These are phyloP conservation scores for Exutisphaerella laricina DNA, from an alignment of 2,329 filamentous ascomycete genomes.

Conservation along the genomic window DNA sequence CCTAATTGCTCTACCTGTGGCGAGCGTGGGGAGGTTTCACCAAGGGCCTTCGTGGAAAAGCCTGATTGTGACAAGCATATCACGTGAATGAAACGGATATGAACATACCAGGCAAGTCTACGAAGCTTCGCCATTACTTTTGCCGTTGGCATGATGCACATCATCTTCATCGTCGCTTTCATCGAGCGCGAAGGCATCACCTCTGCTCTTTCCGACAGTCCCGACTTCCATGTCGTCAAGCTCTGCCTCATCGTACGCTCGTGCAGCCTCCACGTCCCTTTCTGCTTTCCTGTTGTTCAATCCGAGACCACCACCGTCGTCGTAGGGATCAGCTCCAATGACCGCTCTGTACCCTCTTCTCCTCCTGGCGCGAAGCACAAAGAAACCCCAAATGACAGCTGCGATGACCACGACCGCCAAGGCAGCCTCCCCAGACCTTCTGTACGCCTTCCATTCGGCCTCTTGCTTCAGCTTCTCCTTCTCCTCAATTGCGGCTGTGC, in stretches of 20 bases:
- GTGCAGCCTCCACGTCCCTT: slow-evolving; percentile 53
- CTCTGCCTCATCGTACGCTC: slow-evolving; percentile 57
- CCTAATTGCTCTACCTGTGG: no score
- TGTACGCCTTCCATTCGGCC: slow-evolving; percentile 84
- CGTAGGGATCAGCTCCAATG: slow-evolving; percentile 32
- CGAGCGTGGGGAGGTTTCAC: no score
- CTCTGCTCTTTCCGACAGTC: slow-evolving; percentile 3
- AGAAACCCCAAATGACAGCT: slow-evolving; percentile 68
- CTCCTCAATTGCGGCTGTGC: slow-evolving; percentile 59
- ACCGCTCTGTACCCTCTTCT: slow-evolving; percentile 44
- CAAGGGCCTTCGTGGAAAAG: no score
- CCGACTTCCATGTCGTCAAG: slow-evolving; percentile 43
- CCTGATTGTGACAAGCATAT: no score
- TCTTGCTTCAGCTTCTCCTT: slow-evolving; percentile 70
- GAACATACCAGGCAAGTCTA: no score
- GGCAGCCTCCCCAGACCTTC: slow-evolving; percentile 78
- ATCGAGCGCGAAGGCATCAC: slow-evolving; percentile 14
- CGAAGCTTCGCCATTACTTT: neutral
- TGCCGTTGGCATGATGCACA: neutral
- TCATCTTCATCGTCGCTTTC: slow-evolving; percentile 12
- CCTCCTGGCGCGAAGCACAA: slow-evolving; percentile 54
- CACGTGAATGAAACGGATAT: no score
- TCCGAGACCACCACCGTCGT: slow-evolving; percentile 42
- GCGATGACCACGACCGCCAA: slow-evolving; percentile 74
- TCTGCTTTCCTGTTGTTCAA: slow-evolving; percentile 33